phyloP scores from a whole-genome alignment of 805 yeast species.

The Candida vaughaniae region DNA sequence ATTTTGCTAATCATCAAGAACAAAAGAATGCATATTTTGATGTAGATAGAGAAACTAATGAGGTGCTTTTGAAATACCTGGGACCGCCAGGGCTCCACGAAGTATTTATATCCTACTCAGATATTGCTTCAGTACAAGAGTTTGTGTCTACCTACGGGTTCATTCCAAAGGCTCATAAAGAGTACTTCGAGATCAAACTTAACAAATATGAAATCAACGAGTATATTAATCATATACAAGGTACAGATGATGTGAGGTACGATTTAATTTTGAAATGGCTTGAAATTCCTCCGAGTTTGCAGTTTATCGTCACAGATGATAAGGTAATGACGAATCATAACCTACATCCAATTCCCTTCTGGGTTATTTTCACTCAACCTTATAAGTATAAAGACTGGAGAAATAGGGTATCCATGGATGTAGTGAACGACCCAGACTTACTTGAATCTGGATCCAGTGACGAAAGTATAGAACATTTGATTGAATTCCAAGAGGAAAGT shows the following conservation, averaged over 20 bases:
- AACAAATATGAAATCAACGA: constrained; percentile 8
- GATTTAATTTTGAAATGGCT: constrained; percentile 24
- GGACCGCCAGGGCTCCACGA: constrained; percentile 9
- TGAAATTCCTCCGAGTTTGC: constrained; percentile 26
- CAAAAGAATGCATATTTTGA: constrained; percentile 57
- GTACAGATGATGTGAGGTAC: constrained; percentile 12
- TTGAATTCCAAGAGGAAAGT: constrained; percentile 25
- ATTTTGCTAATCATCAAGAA: constrained; percentile 60
- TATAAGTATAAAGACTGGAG: constrained; percentile 19
- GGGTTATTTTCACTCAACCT: constrained; percentile 12
- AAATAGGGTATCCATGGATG: constrained; percentile 1
- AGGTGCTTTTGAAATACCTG: constrained; percentile 60
- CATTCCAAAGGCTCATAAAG: constrained; percentile 19
- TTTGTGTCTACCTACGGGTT: constrained; percentile 33
- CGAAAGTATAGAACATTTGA: constrained; percentile 21
- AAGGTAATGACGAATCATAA: constrained; percentile 10
- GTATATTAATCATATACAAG: constrained; percentile 11
- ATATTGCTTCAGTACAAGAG: constrained; percentile 12
- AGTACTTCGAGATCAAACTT: constrained; percentile 13
- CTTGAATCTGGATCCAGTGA: constrained; percentile 23
- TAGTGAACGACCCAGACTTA: constrained; percentile 20
- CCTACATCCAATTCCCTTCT: constrained; percentile 14
- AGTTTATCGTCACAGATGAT: constrained; percentile 9
- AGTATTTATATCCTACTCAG: constrained; percentile 12
- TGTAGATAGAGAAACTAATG: constrained; percentile 45